Percentiles rank a stretch among this genome's conserved stretches.
Evolutionary conservation across 305 asterid species (phyloP).

Genomic region (Fraxinus angustifolia): DNA sequence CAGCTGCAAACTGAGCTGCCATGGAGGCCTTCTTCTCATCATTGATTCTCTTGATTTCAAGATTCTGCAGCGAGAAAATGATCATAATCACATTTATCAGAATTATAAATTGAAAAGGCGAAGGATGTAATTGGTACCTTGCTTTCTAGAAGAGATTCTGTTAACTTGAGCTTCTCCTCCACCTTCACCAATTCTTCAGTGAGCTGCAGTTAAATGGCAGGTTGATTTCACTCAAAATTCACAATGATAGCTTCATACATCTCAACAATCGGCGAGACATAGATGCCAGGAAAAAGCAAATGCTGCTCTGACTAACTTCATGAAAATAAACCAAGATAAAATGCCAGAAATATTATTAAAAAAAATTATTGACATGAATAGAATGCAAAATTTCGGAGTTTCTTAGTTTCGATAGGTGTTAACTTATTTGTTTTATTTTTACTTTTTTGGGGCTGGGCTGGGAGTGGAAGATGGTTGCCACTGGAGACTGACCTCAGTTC

Average conservation of each 20-base stretch:
- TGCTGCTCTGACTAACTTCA: neutral
- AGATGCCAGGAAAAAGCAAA: conserved; percentile 1
- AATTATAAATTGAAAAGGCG: conserved; percentile 8
- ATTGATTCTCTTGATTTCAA: conserved; percentile 89
- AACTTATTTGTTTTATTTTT: neutral
- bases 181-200: conserved; percentile 83
- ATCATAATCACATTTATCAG: conserved; percentile 6
- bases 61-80: conserved; percentile 60
- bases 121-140: conserved; percentile 50
- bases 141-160: conserved; percentile 89
- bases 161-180: conserved; percentile 84
- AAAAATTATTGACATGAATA: neutral
- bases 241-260: conserved; percentile 7
- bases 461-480: neutral
- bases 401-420: neutral
- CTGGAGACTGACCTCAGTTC: neutral
- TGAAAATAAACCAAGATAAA: neutral
- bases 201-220: conserved; percentile 46
- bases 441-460: neutral
- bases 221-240: conserved; percentile 25
- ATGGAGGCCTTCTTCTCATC: conserved; percentile 98
- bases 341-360: neutral
- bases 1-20: conserved; percentile 99
- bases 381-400: neutral
- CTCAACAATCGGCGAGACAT: neutral